A percentile compares a stretch with the other conserved stretches of the same genome.
Conservation (phyloP, 148 eudicot genomes). For the Rhododendron henanense region DNA sequence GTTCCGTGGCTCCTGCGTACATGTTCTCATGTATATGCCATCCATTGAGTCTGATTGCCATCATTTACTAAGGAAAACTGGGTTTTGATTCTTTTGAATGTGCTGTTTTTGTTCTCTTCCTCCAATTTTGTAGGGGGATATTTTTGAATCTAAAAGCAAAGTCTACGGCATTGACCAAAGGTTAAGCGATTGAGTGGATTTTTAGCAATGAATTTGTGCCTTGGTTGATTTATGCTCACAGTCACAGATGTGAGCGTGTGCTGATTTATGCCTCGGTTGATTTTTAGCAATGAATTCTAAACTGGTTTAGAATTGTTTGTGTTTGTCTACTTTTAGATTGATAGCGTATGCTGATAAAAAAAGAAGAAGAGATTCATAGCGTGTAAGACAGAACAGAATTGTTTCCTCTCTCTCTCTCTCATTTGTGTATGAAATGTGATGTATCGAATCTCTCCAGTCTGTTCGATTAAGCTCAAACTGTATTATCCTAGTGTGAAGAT, state of each 20-base stretch:
- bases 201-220: background rate
- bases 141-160: slow-evolving; percentile 83
- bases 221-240: background rate
- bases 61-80: background rate
- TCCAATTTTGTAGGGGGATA: slow-evolving; percentile 60
- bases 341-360: no score
- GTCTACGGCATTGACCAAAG: slow-evolving; percentile 46
- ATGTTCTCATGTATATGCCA: background rate
- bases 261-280: no score
- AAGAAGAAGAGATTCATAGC: no score
- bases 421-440: background rate
- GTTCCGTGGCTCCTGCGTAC: background rate
- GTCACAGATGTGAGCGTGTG: background rate
- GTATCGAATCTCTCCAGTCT: background rate
- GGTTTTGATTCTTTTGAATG: background rate
- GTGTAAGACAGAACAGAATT: background rate
- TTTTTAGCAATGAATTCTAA: no score
- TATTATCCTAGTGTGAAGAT: no score
- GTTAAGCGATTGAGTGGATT: slow-evolving; percentile 15
- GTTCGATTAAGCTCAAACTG: background rate
- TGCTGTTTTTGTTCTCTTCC: background rate
- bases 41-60: background rate
- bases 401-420: background rate
- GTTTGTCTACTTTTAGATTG: background rate
- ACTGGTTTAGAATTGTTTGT: background rate